Base-by-base conservation (phyloP, 345 rosid genomes). In the Melaleuca alternifolia region DNA sequence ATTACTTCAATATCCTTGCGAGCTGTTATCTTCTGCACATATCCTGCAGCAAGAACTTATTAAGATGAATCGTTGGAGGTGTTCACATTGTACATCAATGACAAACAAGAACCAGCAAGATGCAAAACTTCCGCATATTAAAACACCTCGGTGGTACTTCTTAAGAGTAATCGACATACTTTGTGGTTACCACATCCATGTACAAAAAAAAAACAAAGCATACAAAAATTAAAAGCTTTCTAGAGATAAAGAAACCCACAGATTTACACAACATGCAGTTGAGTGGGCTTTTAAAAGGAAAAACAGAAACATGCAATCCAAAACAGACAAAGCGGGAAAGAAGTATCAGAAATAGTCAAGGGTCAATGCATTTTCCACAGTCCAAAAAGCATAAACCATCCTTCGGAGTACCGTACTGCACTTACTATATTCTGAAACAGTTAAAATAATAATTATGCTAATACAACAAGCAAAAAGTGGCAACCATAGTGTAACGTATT, bases 1-100 rank as follows among this genome's bases (percentile, higher is more conserved):
- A 94, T 97, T 54, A 93, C 91, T 51, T 92, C 96, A 86, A 95
- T 96, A 90, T 95, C 98, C 82, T 89, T 93, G 79, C 99, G 94
- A 85, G 97, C 92, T 88, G 99, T 97, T 89, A 97, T 94, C 91
- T 95, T 95, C 90, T 96, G 98, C 89, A 96, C 98, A 83, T 95
- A 97, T 86, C 99, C 99, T 96, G 95, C 91, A 88, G 88, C 50
- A 14, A 88, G 46, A 57, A 83, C 28, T 65, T 50, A 48, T 50
- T 33, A 16, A 15, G 48, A 28, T 13, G 41, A 15, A 86, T 50
- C 85, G 51, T 71, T 15, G 46, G 48, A 71, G 48, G 48, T 33
- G 79, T 20, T 37, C 48, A 33, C 12, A 16, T 33, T 46, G 0
- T 16, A 16, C 18, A 16, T 71, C 21, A 21, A 71, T 71, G 79